Conservation (phyloP, 805 yeast species). For the Ogataea pignaliae region DNA sequence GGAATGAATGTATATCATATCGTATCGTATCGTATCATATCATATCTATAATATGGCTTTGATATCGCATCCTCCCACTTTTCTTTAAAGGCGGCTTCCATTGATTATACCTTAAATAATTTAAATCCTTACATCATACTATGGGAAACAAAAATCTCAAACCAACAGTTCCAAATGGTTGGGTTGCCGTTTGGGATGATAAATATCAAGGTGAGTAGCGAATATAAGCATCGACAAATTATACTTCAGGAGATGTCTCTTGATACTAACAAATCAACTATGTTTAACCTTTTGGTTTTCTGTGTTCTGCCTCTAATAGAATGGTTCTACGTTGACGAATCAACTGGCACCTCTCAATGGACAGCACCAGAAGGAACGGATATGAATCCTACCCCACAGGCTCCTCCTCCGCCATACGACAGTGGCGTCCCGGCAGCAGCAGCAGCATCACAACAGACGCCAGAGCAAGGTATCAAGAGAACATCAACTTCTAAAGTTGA, state of each 20-base stretch:
- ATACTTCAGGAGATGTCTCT: neutral
- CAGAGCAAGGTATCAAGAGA: neutral
- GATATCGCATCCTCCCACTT: no score
- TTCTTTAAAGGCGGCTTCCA: no score
- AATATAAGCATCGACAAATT: no score
- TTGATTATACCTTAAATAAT: neutral
- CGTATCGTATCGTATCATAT: no score
- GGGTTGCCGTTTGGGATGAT: slow-evolving; percentile 72
- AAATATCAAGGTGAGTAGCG: slow-evolving; percentile 40
- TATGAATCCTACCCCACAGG: slow-evolving; percentile 30
- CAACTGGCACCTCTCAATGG: slow-evolving; percentile 83
- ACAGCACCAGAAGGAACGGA: slow-evolving; percentile 67
- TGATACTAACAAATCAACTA: neutral
- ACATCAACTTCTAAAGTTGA: neutral
- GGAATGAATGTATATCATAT: no score
- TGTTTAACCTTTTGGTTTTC: neutral
- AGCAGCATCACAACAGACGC: neutral
- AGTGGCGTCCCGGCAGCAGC: neutral
- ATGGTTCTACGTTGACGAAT: slow-evolving; percentile 79
- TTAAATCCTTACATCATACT: neutral
- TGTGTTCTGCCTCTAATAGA: slow-evolving; percentile 9
- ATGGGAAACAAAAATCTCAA: slow-evolving; percentile 25
- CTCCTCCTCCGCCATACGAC: slow-evolving; percentile 37
- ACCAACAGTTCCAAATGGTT: slow-evolving; percentile 37
- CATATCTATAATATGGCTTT: no score